Base-by-base conservation (phyloP, 257 asterid genomes). In the Mitragyna speciosa region DNA sequence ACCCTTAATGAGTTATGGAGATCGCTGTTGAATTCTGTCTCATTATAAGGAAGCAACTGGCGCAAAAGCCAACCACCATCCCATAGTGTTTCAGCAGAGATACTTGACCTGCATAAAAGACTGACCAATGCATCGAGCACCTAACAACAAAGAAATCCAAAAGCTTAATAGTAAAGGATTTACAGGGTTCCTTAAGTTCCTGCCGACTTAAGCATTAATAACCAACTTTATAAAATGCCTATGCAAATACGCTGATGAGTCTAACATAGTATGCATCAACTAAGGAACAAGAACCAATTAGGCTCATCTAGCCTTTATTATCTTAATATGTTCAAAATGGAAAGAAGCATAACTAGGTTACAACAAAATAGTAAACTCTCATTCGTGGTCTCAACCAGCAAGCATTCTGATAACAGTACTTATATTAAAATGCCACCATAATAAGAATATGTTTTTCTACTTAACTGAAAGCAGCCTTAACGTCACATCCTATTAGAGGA, bases 1-100 rank as follows among this genome's bases (percentile, higher is more conserved):
- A 93, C 99, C 48, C 87, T 84, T 66, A 96, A 95, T 76, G 90
- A 86, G 80, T 83, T 84, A 86, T 85, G 95, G 87, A 94, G 97
- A 84, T 85, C 84, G 80, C 89, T 81, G 78, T 84, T 92, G 72
- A 92, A 94, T 90, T 92, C 97, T 16, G 94, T 86, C 87, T 91
- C 93, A 52, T 96, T 96, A 72, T 94, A 85, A 81, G 97, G 99
- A 80, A 92, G 90, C 88, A 96, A 87, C 91, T 94, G 98, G 76
- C 97, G 98, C 89, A 96, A 87, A 89, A 96, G 98, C 99, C 99
- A 96, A 84, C 99, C 98, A 84, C 99, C 98, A 80, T 90, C 97
- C 99, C 99, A 96, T 84, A 96, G 85, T 80, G 96, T 94, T 87
- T 94, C 99, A 48, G 99, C 96, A 71, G 97, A 96, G 73, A 96